Evolutionary conservation across 352 stramenopile species (phyloP), one percentile per base, ranked within the genome.

Genomic region (Phytopythium ostracodes): DNA sequence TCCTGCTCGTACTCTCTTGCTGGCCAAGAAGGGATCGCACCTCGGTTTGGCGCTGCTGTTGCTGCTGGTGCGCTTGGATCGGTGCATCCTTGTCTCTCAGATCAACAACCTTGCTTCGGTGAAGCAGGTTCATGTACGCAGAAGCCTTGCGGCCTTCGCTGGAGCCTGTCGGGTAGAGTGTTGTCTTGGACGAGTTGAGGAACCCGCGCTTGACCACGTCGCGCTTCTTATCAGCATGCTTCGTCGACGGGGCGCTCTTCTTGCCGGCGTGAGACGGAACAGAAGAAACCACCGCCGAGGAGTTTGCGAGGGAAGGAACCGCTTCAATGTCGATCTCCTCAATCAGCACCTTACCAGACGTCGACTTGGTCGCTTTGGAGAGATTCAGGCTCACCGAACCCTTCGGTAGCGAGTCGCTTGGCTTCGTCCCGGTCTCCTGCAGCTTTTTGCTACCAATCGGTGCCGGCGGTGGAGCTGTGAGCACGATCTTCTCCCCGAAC

Each of bases 81-180:
- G 89, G 64, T n/a, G 75, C 63, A 2, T 50, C 38, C 4, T 36
- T 17, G 12, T 84, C 75, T 8, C 56, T 70, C 12, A 96, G 60
- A 64, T 94, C 84, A 1, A 95, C 78, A 20, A 95, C 75, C 62
- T 95, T 92, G 66, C 84, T 92, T 18, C 84, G 79, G 55, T 80
- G 84, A 12, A 94, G 59, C 22, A 95, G 56, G 31, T 94, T 92
- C 14, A 94, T 84, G 60, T 92, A 93, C 46, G 82, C 64, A 0
- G 86, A 95, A 20, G 86, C 58, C n/a, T 73, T 73, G 3, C 59
- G 67, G 0, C 84, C 84, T 59, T 95, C 86, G 24, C 47, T 88
- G 0, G 86, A 95, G 24, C 86, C 86, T 2, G 63, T 77, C 55
- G 84, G 84, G 43, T 93, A 95, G 50, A 95, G 57, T n/a, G 72